Evolutionary conservation across 2,329 filamentous ascomycete genomes (phyloP), one percentile per base, ranked within the genome.

Genomic region (Cucurbitaria berberidis): DNA sequence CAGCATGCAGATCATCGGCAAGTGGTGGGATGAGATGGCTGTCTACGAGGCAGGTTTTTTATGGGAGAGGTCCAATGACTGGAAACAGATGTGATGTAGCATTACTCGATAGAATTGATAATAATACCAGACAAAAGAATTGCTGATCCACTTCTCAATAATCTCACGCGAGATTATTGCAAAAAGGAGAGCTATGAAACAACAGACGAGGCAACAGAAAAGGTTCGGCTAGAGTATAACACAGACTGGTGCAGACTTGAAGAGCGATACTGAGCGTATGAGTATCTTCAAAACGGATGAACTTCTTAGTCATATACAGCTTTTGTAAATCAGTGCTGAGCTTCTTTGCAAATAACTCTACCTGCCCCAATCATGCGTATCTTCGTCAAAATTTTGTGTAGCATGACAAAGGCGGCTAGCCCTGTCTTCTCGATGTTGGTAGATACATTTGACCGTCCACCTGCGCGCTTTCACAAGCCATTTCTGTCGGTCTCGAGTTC

Each of bases 141-240:
- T 27, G 26, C 10, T 27, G 26, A 10, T 6, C 6, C 26, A 27
- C 26, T 27, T 27, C 26, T 5, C 26, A 27, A n/a, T n/a, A n/a
- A n/a, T n/a, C n/a, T n/a, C n/a, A n/a, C n/a, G n/a, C n/a, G n/a
- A n/a, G n/a, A n/a, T n/a, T n/a, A n/a, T n/a, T n/a, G n/a, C 5
- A 88, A 67, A 60, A 84, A 88, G 69, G 86, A 88, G 1, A 87
- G 71, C 51, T 81, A 81, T 2, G 80, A 76, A n/a, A 59, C 86
- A 86, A 60, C 86, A 87, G 1, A 82, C 81, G 13, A 82, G 76
- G 5, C 86, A 85, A 19, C 87, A 79, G 19, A 89, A 71, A 57
- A 88, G 82, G 64, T 81, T 84, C 62, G 88, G 84, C 3, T 79
- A 35, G 42, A 88, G 74, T 55, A 89, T 80, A 7, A 82, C 76